Percentiles rank a stretch among this genome's conserved stretches.
phyloP scores from a whole-genome alignment of 441 rosid genomes.

The Euphorbia corollata region DNA sequence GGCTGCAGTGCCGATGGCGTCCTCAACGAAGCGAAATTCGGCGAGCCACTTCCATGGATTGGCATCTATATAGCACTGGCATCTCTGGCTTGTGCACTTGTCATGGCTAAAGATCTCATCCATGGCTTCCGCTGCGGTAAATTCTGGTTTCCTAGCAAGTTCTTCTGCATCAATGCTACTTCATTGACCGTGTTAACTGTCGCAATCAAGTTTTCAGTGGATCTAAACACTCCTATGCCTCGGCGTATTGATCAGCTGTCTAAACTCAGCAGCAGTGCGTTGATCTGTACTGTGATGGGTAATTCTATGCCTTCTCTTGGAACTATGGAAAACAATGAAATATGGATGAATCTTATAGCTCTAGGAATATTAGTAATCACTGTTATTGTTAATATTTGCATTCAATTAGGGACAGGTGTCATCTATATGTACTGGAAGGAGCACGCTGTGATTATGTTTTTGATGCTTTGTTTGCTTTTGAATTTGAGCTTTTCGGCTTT shows the following conservation, averaged over 20 bases:
- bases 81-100: constrained; percentile 40
- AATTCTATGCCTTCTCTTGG: constrained; percentile 87
- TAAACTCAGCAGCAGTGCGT: constrained; percentile 67
- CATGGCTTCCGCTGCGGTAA: constrained; percentile 48
- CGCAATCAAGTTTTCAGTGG: constrained; percentile 67
- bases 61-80: constrained; percentile 47
- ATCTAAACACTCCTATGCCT: constrained; percentile 89
- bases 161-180: constrained; percentile 64
- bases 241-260: constrained; percentile 75
- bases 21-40: constrained; percentile 51
- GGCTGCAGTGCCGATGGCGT: constrained; percentile 60
- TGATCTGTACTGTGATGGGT: constrained; percentile 68
- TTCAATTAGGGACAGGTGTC: constrained; percentile 75
- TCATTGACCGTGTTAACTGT: constrained; percentile 58
- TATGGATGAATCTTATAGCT: constrained; percentile 52
- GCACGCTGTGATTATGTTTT: constrained; percentile 49
- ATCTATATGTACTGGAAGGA: constrained; percentile 58
- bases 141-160: constrained; percentile 68
- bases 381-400: constrained; percentile 52
- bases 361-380: constrained; percentile 63
- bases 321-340: constrained; percentile 52
- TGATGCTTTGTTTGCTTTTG: constrained; percentile 52
- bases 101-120: constrained; percentile 63
- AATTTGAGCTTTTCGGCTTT: constrained; percentile 53
- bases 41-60: constrained; percentile 71